Base-by-base conservation (phyloP, 2,329 filamentous ascomycete genomes). In the Exophiala calicioides region DNA sequence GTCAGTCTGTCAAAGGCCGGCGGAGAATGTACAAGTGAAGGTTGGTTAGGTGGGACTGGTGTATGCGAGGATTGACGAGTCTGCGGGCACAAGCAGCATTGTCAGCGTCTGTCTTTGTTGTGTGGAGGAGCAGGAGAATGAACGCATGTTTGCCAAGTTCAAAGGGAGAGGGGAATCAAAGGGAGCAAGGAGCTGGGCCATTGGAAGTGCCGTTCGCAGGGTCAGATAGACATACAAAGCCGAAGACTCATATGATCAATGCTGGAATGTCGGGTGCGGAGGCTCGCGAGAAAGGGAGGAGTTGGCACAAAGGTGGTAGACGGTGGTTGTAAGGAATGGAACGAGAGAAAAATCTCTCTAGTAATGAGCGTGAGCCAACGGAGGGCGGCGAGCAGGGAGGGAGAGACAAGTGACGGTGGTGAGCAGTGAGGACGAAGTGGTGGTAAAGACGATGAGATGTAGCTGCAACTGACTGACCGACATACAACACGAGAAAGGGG, bases 281-380 rank as follows among this genome's bases (percentile, higher is more conserved):
- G 44, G 43, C 42, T 46, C 31, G 47, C 8, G n/a, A n/a, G 23
- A 45, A 45, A 53, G 38, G 33, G 43, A 48, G 36, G 56, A 33
- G 41, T 41, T 45, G 35, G 41, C 37, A 52, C 45, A 49, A 47
- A 52, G 53, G 51, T 35, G 52, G 44, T 48, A n/a, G n/a, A n/a
- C n/a, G n/a, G 42, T 44, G 57, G 5, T 36, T 21, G 5, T 6
- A 56, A 58, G 57, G 60, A 57, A 53, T 53, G 45, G 52, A 60
- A 52, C 53, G 59, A 60, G 56, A 60, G 52, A 56, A 53, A 53
- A 55, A 51, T 52, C 51, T 57, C 56, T 53, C 50, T 53, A 49
- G 54, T 53, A 55, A 57, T 47, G 55, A 55, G 50, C 41, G 53
- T 53, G 38, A 52, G 57, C 55, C 58, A 52, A 54, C 53, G 44